Conservation (phyloP, 2,329 filamentous ascomycete genomes). For the Raffaelea arxii region DNA sequence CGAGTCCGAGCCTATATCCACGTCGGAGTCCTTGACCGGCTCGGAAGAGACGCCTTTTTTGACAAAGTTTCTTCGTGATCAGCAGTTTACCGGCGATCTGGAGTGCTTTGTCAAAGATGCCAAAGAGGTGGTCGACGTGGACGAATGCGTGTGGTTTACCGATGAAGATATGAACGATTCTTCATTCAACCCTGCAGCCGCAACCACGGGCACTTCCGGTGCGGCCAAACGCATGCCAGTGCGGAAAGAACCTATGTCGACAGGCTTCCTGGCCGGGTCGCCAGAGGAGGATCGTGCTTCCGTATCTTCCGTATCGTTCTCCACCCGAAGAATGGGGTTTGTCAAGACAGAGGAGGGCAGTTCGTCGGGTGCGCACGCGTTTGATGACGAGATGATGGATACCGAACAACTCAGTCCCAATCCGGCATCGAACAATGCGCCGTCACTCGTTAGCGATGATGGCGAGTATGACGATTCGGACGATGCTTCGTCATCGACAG, state of each 20-base stretch:
- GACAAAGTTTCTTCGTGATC: slow-evolving; percentile 52
- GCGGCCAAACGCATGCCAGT: slow-evolving; percentile 49
- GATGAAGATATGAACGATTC: slow-evolving; percentile 46
- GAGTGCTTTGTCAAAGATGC: slow-evolving; percentile 48
- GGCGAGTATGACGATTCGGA: slow-evolving; percentile 69
- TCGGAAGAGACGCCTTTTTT: slow-evolving; percentile 56
- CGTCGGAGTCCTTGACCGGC: slow-evolving; percentile 32
- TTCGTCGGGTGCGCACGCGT: slow-evolving; percentile 23
- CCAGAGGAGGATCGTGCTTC: too few species aligned
- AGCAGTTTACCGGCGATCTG: slow-evolving; percentile 52
- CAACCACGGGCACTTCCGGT: too few species aligned
- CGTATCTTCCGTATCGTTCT: too few species aligned
- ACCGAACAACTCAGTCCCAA: slow-evolving; percentile 60
- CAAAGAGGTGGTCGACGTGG: slow-evolving; percentile 44
- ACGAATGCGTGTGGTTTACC: slow-evolving; percentile 29
- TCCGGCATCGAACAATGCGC: slow-evolving; percentile 63
- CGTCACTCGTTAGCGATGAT: slow-evolving; percentile 71
- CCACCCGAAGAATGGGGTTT: too few species aligned
- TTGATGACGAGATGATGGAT: slow-evolving; percentile 41
- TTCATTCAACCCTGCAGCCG: slow-evolving; percentile 18
- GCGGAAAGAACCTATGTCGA: too few species aligned
- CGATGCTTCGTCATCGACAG: slow-evolving; percentile 51
- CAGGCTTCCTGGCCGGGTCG: too few species aligned
- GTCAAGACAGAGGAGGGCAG: not conserved
- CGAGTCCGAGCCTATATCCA: too few species aligned